phyloP scores from a whole-genome alignment of 192 early-diverging fungal species.

The Rhizophagus sp. region DNA sequence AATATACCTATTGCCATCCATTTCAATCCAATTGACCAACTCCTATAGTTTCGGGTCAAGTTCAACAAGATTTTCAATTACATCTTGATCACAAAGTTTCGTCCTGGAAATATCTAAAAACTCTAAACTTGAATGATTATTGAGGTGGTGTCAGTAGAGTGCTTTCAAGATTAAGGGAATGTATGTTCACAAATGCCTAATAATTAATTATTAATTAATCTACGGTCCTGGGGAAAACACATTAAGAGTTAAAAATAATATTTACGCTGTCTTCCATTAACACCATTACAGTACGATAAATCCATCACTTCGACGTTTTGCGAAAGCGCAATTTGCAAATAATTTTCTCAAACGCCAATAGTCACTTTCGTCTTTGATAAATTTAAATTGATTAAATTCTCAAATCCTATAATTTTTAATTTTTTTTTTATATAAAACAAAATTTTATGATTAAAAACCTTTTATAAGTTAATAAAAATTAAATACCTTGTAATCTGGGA shows the following conservation, averaged over 20 bases:
- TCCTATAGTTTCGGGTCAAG: not conserved
- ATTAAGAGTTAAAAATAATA: not conserved
- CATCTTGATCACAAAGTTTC: not conserved
- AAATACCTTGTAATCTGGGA: not conserved
- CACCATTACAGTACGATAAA: not conserved
- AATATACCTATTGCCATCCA: conserved; percentile 3
- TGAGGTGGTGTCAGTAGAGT: not conserved
- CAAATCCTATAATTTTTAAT: not conserved
- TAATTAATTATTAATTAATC: not conserved
- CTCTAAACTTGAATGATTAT: not conserved
- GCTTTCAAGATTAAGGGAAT: not conserved
- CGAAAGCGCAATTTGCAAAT: not conserved
- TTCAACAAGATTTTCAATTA: not conserved
- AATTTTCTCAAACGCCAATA: not conserved
- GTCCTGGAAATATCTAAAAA: not conserved
- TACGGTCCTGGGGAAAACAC: not conserved
- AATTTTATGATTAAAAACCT: not conserved
- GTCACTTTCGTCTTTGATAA: conserved; percentile 2
- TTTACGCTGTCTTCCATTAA: not conserved
- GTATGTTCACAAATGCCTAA: not conserved
- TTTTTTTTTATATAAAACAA: not conserved
- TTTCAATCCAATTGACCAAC: not conserved
- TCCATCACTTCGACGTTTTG: not conserved
- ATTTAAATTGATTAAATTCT: not conserved
- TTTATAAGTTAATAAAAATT: no score